Conservation (phyloP, 2,329 filamentous ascomycete species). For the Kalmusia sp. region DNA sequence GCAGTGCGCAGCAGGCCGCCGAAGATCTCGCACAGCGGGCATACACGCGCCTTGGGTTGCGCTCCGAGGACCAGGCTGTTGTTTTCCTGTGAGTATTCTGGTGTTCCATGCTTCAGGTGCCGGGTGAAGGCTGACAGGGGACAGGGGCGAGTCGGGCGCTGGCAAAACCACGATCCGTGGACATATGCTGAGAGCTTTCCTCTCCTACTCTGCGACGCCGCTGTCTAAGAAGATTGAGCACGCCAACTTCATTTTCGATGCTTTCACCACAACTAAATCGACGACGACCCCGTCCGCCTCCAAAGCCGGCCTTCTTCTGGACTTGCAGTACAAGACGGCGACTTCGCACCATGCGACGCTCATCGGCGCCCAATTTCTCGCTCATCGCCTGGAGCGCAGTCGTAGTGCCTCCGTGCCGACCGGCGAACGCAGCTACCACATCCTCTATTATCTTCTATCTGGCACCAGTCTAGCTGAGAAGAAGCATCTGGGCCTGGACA, state of each 20-base stretch:
- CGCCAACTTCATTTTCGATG: slow-evolving; percentile 94
- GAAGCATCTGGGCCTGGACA: slow-evolving; percentile 75
- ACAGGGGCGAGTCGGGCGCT: slow-evolving; percentile 90
- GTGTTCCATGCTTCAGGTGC: too few species aligned
- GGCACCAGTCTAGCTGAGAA: slow-evolving; percentile 93
- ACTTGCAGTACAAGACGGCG: slow-evolving; percentile 94
- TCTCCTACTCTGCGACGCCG: slow-evolving; percentile 90
- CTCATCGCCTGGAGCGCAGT: slow-evolving; percentile 91
- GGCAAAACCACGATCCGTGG: slow-evolving; percentile 95
- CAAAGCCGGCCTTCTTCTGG: slow-evolving; percentile 93
- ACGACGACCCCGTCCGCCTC: slow-evolving; percentile 94
- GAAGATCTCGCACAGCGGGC: slow-evolving; percentile 90
- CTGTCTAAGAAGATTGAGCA: slow-evolving; percentile 92
- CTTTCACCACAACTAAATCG: slow-evolving; percentile 95
- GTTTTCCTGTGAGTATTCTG: slow-evolving; percentile 80
- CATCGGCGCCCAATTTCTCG: slow-evolving; percentile 91
- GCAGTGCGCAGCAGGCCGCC: slow-evolving; percentile 88
- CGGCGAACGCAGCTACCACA: slow-evolving; percentile 94
- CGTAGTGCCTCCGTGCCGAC: slow-evolving; percentile 91
- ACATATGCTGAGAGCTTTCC: slow-evolving; percentile 83
- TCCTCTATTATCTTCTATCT: slow-evolving; percentile 92
- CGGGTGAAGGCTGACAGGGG: slow-evolving; percentile 29
- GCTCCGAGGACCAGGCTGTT: slow-evolving; percentile 91
- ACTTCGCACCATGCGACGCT: slow-evolving; percentile 84
- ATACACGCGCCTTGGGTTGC: slow-evolving; percentile 82